phyloP scores from a whole-genome alignment of 1,284 basidiomycete genomes.

The Sanghuangporus baumii region DNA sequence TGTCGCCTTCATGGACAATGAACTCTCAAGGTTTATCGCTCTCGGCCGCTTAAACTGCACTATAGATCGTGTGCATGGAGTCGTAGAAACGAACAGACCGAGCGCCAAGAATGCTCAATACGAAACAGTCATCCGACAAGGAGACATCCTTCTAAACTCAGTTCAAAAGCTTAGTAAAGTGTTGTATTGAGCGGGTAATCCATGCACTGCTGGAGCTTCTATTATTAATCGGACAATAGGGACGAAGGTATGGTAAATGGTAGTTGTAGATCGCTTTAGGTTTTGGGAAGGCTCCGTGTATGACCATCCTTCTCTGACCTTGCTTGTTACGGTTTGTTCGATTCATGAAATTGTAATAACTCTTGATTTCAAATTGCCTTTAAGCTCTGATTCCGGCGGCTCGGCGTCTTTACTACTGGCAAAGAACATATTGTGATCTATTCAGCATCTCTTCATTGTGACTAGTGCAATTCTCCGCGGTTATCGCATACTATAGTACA shows the following conservation, averaged over 20 bases:
- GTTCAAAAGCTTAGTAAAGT: conserved; percentile 74
- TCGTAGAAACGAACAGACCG: conserved; percentile 93
- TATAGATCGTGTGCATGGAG: conserved; percentile 91
- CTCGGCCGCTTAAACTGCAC: conserved; percentile 84
- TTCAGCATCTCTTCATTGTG: no score
- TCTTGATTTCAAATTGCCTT: no score
- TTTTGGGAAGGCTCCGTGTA: no score
- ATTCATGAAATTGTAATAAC: no score
- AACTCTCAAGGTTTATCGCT: conserved; percentile 91
- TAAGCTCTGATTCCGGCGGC: no score
- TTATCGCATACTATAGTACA: no score
- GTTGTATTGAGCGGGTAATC: conserved; percentile 41
- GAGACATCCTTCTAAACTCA: conserved; percentile 82
- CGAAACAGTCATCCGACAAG: conserved; percentile 83
- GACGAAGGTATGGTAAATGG: neutral
- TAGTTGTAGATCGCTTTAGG: neutral
- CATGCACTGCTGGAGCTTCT: neutral
- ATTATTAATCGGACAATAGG: neutral
- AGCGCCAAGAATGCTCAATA: conserved; percentile 86
- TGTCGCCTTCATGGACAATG: conserved; percentile 83
- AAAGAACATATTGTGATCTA: no score
- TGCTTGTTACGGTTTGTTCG: no score
- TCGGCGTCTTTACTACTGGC: no score
- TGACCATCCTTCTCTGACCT: no score
- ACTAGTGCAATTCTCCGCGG: no score